Conservation (phyloP, 495 filamentous ascomycete genomes). For the Tuber aestivum region DNA sequence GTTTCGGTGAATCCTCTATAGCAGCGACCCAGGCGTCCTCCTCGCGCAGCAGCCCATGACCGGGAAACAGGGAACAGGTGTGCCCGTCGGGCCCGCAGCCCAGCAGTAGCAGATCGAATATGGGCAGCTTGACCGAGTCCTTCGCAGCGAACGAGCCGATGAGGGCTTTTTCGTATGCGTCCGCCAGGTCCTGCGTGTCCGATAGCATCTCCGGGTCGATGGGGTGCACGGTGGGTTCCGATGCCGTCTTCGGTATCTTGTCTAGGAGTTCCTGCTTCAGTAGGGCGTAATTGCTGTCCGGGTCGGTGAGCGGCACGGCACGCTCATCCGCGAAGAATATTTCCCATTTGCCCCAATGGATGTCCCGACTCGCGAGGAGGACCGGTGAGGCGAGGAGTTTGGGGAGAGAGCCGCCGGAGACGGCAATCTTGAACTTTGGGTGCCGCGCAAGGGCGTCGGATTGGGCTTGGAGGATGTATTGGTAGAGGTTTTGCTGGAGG, state of each 20-base stretch:
- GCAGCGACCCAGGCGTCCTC: slow-evolving; percentile 85
- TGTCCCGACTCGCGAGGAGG: slow-evolving; percentile 58
- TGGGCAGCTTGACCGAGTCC: slow-evolving; percentile 81
- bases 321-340: slow-evolving; percentile 99
- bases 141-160: slow-evolving; percentile 75
- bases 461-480: slow-evolving; percentile 74
- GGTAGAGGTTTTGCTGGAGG: slow-evolving; percentile 67
- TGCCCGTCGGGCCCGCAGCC: slow-evolving; percentile 94
- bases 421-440: slow-evolving; percentile 75
- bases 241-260: slow-evolving; percentile 64
- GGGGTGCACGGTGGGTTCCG: slow-evolving; percentile 62
- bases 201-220: slow-evolving; percentile 68
- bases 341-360: slow-evolving; percentile 84
- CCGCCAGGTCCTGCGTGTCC: slow-evolving; percentile 85
- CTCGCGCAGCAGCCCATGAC: slow-evolving; percentile 79
- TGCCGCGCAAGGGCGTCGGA: slow-evolving; percentile 73
- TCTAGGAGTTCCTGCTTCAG: slow-evolving; percentile 79
- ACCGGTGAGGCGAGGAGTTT: slow-evolving; percentile 70
- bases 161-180: slow-evolving; percentile 84
- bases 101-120: slow-evolving; percentile 88
- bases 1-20: slow-evolving; percentile 89
- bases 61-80: slow-evolving; percentile 93
- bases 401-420: slow-evolving; percentile 92
- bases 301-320: slow-evolving; percentile 80
- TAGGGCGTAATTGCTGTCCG: slow-evolving; percentile 88